A percentile compares a stretch with the other conserved stretches of the same genome.
Conservation (phyloP, 495 filamentous ascomycete species). For the Thermothielavioides terrestris region DNA sequence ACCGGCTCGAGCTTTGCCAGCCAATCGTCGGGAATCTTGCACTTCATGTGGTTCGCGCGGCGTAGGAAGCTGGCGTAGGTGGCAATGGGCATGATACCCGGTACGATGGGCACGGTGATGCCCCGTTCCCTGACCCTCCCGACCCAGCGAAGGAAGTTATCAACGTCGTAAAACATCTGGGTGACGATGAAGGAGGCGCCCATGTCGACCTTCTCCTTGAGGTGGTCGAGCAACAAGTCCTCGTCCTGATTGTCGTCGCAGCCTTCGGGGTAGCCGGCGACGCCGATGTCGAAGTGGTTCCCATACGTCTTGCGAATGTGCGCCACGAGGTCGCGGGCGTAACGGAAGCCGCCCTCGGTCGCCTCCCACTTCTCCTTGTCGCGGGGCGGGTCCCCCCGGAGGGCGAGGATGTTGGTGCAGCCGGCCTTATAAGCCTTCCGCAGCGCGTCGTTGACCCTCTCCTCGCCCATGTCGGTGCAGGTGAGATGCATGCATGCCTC, state of each 20-base stretch:
- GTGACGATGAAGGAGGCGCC: conserved; percentile 91
- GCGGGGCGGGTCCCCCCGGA: conserved; percentile 89
- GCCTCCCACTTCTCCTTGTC: conserved; percentile 93
- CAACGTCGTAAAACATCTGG: conserved; percentile 98
- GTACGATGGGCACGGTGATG: conserved; percentile 84
- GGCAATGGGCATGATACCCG: conserved; percentile 98
- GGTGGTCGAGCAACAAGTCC: conserved; percentile 76
- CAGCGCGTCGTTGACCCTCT: conserved; percentile 83
- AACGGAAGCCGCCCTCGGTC: conserved; percentile 74
- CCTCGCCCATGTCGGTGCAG: conserved; percentile 93
- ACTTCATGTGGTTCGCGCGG: conserved; percentile 81
- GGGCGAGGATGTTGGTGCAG: conserved; percentile 94
- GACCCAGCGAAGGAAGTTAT: conserved; percentile 90
- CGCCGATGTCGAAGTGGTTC: conserved; percentile 94
- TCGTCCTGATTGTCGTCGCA: conserved; percentile 85
- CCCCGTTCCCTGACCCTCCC: conserved; percentile 73
- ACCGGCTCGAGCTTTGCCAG: conserved; percentile 75
- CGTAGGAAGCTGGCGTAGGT: conserved; percentile 88
- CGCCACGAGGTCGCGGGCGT: conserved; percentile 87
- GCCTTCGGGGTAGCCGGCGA: conserved; percentile 95
- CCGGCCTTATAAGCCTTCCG: conserved; percentile 86
- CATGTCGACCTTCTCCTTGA: conserved; percentile 97
- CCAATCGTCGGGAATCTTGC: conserved; percentile 73
- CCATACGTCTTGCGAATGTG: conserved; percentile 87
- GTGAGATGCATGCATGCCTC: conserved; percentile 99